These are phyloP conservation scores for Cruciata laevipes DNA, from an alignment of 257 asterid species.

Conservation along the genomic window DNA sequence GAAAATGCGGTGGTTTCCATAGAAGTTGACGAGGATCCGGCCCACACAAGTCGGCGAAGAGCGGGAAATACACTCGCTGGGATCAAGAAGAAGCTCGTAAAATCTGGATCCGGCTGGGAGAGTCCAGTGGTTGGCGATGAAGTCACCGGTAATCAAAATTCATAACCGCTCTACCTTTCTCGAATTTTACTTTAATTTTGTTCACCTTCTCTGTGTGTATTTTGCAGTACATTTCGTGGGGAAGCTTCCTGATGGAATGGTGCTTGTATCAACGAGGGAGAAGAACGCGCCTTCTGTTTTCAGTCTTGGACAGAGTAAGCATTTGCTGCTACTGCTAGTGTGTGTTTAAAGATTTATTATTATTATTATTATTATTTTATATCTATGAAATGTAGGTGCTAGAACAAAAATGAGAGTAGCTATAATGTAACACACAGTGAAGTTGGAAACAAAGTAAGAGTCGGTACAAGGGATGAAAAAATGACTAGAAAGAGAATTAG, in stretches of 20 bases:
- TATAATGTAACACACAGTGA: no score
- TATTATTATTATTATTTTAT: no score
- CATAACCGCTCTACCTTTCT: not conserved
- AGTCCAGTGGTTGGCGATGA: constrained; percentile 60
- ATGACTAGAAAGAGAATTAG: not conserved
- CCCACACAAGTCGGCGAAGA: constrained; percentile 56
- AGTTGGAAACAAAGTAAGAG: not conserved
- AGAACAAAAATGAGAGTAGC: not conserved
- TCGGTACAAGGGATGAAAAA: not conserved
- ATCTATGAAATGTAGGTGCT: no score
- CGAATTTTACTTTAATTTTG: not conserved
- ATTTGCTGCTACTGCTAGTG: not conserved
- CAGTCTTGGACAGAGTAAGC: constrained; percentile 58
- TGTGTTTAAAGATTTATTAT: no score
- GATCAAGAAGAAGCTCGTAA: constrained; percentile 61
- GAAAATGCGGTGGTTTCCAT: constrained; percentile 43
- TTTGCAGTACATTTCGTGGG: constrained; percentile 59
- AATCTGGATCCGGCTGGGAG: constrained; percentile 49
- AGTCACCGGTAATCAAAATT: constrained; percentile 22
- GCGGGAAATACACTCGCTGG: constrained; percentile 46
- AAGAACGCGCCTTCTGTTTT: constrained; percentile 34
- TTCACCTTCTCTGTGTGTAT: constrained; percentile 9
- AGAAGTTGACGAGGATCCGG: constrained; percentile 44
- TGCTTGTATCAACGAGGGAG: constrained; percentile 43
- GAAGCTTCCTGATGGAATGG: constrained; percentile 42